Base-by-base conservation (phyloP, 1,139 yeast genomes). In the Barnettozyma hawaiiensis region DNA sequence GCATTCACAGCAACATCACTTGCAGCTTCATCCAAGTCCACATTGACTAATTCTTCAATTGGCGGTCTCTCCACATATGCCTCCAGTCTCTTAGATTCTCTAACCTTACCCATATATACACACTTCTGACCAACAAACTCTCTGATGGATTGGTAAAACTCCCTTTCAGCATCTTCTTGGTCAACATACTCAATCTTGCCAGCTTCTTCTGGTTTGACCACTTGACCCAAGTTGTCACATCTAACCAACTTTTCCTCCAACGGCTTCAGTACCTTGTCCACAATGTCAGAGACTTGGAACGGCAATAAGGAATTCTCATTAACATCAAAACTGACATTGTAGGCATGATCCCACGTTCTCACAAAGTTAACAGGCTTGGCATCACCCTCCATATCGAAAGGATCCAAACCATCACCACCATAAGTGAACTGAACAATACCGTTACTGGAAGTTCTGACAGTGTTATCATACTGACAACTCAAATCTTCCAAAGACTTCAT, bases 341-440 rank as follows among this genome's bases (percentile, higher is more conserved):
- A 73, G 16, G 96, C 84, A 62, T 94, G 98, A 51, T 82, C 90
- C 99, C 99, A 94, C 39, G 96, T 89, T 59, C 97, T 77, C 41
- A 72, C 74, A 62, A 94, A 92, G 62, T 94, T 90, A 26, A 94
- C 98, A 0, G 98, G 98, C 55, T 73, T 79, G 2, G 98, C 97
- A 63, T 94, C 97, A 54, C 98, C 98, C 67, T 94, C 99, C 97
- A 94, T 92, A 66, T 92, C 97, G 59, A 86, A 75, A 3, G 99
- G 99, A 71, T 94, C 99, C 48, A 94, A 75, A 37, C 98, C 97
- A 66, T 94, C 99, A 52, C 97, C 98, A 66, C 99, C 99, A 62
- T 94, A 94, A 16, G 90, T 86, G 65, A 94, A 94, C 64, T 94
- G 99, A 23, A 94, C 98, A 61, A 94, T 87, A 64, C 97, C 96